Percentiles rank a stretch among this genome's conserved stretches.
These are phyloP conservation scores for Podospora bellae-mahoneyi DNA, from an alignment of 495 filamentous ascomycete species.

Conservation along the genomic window DNA sequence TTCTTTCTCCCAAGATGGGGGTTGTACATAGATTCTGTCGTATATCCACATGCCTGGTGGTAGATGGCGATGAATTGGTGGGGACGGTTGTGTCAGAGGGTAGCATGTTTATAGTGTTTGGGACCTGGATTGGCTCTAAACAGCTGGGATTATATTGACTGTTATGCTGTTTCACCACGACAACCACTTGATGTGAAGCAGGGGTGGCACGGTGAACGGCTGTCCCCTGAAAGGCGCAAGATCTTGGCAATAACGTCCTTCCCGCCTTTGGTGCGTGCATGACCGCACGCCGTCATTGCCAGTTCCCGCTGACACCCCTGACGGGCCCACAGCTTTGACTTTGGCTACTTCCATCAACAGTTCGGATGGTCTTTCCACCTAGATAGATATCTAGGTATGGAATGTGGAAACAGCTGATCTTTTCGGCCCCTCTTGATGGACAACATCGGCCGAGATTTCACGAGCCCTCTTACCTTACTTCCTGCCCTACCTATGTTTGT, in stretches of 20 bases:
- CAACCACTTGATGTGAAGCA: not conserved
- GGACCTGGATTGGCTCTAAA: not conserved
- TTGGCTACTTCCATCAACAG: not conserved
- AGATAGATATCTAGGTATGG: not conserved
- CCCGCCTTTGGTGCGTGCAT: not conserved
- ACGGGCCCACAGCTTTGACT: not conserved
- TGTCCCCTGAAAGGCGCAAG: not conserved
- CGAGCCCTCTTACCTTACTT: not conserved
- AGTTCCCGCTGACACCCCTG: not conserved
- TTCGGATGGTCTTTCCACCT: not conserved
- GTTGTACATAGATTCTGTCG: not conserved
- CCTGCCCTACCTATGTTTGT: too few species aligned
- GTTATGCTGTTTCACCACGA: not conserved
- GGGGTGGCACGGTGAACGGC: not conserved
- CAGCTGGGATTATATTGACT: not conserved
- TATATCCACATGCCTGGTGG: not conserved
- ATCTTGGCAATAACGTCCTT: not conserved
- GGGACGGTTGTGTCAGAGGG: not conserved
- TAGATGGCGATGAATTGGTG: not conserved
- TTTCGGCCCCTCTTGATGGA: not conserved
- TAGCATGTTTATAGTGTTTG: not conserved
- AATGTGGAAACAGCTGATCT: not conserved
- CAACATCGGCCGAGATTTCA: not conserved
- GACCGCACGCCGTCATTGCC: not conserved
- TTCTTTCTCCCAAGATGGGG: not conserved